These are phyloP conservation scores for Salix dunnii DNA, from an alignment of 345 rosid species.

Conservation along the genomic window DNA sequence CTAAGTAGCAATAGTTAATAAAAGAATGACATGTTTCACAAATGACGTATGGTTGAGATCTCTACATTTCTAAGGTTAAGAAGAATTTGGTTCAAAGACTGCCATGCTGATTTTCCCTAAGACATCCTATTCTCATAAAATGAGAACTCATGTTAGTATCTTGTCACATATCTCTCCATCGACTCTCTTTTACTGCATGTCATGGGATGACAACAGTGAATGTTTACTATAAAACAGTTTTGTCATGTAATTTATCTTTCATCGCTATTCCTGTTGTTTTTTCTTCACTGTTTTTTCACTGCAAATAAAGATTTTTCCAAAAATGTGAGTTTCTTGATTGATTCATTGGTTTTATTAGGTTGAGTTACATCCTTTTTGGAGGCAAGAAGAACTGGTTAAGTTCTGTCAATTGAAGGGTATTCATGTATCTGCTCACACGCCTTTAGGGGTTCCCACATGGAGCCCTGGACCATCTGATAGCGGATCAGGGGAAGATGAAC, in stretches of 20 bases:
- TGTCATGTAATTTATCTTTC: neutral
- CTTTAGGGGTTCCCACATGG: constrained; percentile 55
- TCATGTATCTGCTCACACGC: constrained; percentile 72
- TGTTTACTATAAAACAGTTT: neutral
- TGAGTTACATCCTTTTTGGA: constrained; percentile 67
- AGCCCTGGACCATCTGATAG: constrained; percentile 52
- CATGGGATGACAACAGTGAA: neutral
- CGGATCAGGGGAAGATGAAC: constrained; percentile 62
- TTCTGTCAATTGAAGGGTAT: constrained; percentile 53
- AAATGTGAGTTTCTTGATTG: constrained; percentile 11
- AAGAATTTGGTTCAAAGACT: neutral
- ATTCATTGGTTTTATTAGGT: constrained; percentile 33
- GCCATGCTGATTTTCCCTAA: neutral
- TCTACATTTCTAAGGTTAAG: neutral
- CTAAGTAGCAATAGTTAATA: neutral
- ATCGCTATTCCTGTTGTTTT: neutral
- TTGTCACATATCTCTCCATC: neutral
- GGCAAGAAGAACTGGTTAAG: constrained; percentile 63
- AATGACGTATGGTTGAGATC: neutral
- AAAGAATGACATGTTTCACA: neutral
- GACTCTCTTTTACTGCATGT: neutral
- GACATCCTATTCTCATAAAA: neutral
- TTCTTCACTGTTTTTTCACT: neutral
- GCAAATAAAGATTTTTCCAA: neutral
- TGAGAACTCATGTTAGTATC: neutral